Percentiles rank a stretch among this genome's conserved stretches.
These are phyloP conservation scores for Forsythia suspensa DNA, from an alignment of 257 asterid genomes.

Conservation along the genomic window DNA sequence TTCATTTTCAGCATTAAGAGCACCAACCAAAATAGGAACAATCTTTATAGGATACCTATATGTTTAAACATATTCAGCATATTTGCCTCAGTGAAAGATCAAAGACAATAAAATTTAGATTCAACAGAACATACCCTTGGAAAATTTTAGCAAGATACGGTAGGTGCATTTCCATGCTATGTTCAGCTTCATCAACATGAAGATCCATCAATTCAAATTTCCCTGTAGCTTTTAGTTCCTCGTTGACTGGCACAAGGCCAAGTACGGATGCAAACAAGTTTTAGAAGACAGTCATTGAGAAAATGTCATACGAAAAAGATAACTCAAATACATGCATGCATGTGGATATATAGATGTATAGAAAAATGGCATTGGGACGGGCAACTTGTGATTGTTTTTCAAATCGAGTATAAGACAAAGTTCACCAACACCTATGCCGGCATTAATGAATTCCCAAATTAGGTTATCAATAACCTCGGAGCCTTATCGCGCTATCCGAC, in stretches of 20 bases:
- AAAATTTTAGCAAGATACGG: constrained; percentile 93
- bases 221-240: constrained; percentile 88
- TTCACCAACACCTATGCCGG: too few species aligned
- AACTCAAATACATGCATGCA: neutral
- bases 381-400: neutral
- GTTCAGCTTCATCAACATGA: constrained; percentile 93
- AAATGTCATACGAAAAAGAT: neutral
- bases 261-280: constrained; percentile 9
- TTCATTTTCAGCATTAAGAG: constrained; percentile 79
- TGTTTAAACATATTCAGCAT: constrained; percentile 24
- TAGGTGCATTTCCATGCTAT: constrained; percentile 99
- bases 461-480: too few species aligned
- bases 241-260: constrained; percentile 53
- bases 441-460: too few species aligned
- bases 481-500: too few species aligned
- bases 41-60: constrained; percentile 73
- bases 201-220: constrained; percentile 90
- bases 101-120: neutral
- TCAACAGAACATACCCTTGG: constrained; percentile 62
- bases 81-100: constrained; percentile 19
- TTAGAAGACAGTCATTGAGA: constrained; percentile 1
- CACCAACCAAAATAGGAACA: constrained; percentile 96
- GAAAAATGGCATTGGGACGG: neutral
- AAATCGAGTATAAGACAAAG: neutral
- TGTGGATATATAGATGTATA: neutral